Evolutionary conservation across 352 stramenopile species (phyloP).

Genomic region (Pseudoperonospora humuli): DNA sequence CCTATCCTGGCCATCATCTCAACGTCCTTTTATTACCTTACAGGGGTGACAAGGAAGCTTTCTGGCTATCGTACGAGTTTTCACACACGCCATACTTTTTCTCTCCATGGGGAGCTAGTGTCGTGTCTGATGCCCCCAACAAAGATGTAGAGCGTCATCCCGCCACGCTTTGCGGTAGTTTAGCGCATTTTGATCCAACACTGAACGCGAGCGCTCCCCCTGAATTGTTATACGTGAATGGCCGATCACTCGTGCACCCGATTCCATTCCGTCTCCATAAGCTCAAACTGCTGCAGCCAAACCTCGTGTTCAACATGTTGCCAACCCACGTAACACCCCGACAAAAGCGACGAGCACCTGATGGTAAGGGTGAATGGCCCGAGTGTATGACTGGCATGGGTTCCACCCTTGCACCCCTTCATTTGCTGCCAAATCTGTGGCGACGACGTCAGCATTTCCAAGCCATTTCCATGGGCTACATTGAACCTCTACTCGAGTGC

Average conservation of each 20-base stretch:
- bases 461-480: slow-evolving; percentile 37
- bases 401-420: slow-evolving; percentile 22
- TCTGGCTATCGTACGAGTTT: slow-evolving; percentile 70
- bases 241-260: slow-evolving; percentile 33
- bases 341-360: slow-evolving; percentile 15
- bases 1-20: neutral
- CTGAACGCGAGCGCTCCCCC: slow-evolving; percentile 12
- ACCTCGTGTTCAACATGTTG: slow-evolving; percentile 31
- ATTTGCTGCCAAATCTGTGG: slow-evolving; percentile 31
- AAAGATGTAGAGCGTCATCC: slow-evolving; percentile 50
- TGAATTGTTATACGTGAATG: slow-evolving; percentile 39
- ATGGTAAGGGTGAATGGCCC: slow-evolving; percentile 32
- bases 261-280: slow-evolving; percentile 28
- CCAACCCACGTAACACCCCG: neutral
- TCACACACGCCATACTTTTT: slow-evolving; percentile 47
- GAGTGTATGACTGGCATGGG: slow-evolving; percentile 46
- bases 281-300: slow-evolving; percentile 18
- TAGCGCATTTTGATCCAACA: slow-evolving; percentile 48
- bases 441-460: slow-evolving; percentile 37
- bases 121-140: slow-evolving; percentile 39
- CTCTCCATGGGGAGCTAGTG: slow-evolving; percentile 51
- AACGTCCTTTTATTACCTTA: neutral
- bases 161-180: slow-evolving; percentile 56
- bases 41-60: slow-evolving; percentile 60
- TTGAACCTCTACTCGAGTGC: slow-evolving; percentile 29